Conservation (phyloP, 108 stramenopile genomes). For the Discostella pseudostelligera region DNA sequence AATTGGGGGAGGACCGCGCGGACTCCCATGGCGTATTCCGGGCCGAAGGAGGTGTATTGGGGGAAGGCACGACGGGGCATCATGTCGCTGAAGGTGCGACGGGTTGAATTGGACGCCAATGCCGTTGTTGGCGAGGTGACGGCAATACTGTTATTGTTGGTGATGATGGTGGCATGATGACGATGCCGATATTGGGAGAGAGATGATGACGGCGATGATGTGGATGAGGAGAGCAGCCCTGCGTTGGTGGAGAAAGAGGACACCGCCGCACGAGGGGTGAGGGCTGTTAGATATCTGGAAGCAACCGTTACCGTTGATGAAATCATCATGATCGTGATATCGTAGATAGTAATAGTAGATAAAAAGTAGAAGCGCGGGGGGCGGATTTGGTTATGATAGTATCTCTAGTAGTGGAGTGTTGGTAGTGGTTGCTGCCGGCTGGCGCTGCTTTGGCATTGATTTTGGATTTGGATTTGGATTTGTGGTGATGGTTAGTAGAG, state of each 20-base stretch:
- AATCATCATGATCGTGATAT: slow-evolving; percentile 4
- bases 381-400: no score
- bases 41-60: slow-evolving; percentile 53
- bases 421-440: no score
- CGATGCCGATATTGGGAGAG: background rate
- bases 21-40: slow-evolving; percentile 40
- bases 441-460: no score
- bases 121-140: background rate
- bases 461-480: no score
- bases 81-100: slow-evolving; percentile 15
- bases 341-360: background rate
- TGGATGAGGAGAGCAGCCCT: background rate
- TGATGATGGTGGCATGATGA: background rate
- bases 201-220: background rate
- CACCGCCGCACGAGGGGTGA: background rate
- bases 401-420: no score
- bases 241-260: background rate
- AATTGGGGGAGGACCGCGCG: slow-evolving; percentile 56
- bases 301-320: background rate
- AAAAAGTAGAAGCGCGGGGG: no score
- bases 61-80: slow-evolving; percentile 54
- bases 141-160: background rate
- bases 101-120: background rate
- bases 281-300: background rate
- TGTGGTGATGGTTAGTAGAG: background rate